These are phyloP conservation scores for Lactarius deliciosus DNA, from an alignment of 768 basidiomycete species.

Conservation along the genomic window DNA sequence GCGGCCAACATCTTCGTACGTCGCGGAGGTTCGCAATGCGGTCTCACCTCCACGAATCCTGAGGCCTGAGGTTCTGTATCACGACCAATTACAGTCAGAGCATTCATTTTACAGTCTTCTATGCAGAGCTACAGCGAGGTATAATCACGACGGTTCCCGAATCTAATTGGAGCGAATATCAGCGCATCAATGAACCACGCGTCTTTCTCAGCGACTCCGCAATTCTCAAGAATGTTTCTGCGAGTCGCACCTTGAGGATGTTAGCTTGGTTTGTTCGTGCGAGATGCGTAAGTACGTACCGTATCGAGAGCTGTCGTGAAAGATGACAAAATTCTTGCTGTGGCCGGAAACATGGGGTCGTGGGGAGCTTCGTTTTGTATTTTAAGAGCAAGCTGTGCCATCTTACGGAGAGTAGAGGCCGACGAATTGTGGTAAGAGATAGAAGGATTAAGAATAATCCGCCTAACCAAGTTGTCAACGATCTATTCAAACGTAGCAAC, in stretches of 20 bases:
- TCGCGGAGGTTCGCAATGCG: no score
- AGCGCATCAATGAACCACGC: slow-evolving; percentile 47
- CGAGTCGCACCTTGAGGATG: slow-evolving; percentile 46
- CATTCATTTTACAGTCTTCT: neutral
- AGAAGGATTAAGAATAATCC: neutral
- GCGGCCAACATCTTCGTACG: neutral
- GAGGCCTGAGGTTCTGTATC: neutral
- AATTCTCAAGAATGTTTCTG: slow-evolving; percentile 58
- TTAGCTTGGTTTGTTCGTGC: neutral
- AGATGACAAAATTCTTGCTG: slow-evolving; percentile 30
- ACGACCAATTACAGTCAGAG: neutral
- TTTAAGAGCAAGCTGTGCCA: slow-evolving; percentile 52
- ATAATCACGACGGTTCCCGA: neutral
- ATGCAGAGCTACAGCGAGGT: neutral
- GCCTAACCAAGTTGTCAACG: neutral
- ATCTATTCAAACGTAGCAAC: neutral
- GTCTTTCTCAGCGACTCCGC: slow-evolving; percentile 59
- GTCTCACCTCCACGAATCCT: no score
- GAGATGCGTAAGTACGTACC: neutral
- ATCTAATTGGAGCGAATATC: neutral
- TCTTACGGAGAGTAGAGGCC: slow-evolving; percentile 41
- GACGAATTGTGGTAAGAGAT: slow-evolving; percentile 9
- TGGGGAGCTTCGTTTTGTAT: slow-evolving; percentile 47
- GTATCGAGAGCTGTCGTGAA: slow-evolving; percentile 44
- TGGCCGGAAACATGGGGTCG: slow-evolving; percentile 34